Percentiles rank a stretch among this genome's conserved stretches.
These are phyloP conservation scores for Lecanicillium sp. DNA, from an alignment of 2,329 filamentous ascomycete species.

Conservation along the genomic window DNA sequence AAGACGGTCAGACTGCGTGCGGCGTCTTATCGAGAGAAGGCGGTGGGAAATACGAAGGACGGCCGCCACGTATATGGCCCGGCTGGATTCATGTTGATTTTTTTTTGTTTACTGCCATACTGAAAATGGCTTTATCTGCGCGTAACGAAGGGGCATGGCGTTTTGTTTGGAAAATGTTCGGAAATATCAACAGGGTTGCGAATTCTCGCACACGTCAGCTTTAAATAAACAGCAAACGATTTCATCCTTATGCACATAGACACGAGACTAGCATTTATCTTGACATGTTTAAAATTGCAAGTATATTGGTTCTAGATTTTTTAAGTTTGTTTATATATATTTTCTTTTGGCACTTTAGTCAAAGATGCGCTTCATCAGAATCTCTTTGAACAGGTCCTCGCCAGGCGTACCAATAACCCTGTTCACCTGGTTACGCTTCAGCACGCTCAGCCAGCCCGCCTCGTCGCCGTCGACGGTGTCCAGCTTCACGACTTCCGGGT, in stretches of 20 bases:
- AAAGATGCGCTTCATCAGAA: conserved; percentile 63
- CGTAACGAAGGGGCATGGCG: conserved; percentile 3
- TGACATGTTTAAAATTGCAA: too few species aligned
- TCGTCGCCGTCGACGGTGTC: conserved; percentile 62
- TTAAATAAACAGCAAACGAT: conserved; percentile 6
- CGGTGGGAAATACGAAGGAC: too few species aligned
- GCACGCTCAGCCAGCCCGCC: conserved; percentile 66
- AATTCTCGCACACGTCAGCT: not conserved
- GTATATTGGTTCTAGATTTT: too few species aligned
- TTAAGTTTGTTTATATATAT: not conserved
- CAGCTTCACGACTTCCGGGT: conserved; percentile 32
- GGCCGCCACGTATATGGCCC: too few species aligned
- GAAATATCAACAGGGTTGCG: not conserved
- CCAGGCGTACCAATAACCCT: conserved; percentile 67
- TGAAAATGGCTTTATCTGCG: not conserved
- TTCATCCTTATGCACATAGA: not conserved
- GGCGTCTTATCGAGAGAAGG: too few species aligned
- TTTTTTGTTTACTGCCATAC: not conserved
- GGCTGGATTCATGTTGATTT: not conserved
- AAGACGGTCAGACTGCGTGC: too few species aligned
- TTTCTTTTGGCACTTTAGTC: conserved; percentile 26
- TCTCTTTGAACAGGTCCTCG: conserved; percentile 57
- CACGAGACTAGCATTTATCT: too few species aligned
- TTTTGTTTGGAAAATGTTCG: not conserved
- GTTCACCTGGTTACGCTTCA: conserved; percentile 73